Evolutionary conservation across 2,329 filamentous ascomycete genomes (phyloP).

Genomic region (Paradendryphiella salina): DNA sequence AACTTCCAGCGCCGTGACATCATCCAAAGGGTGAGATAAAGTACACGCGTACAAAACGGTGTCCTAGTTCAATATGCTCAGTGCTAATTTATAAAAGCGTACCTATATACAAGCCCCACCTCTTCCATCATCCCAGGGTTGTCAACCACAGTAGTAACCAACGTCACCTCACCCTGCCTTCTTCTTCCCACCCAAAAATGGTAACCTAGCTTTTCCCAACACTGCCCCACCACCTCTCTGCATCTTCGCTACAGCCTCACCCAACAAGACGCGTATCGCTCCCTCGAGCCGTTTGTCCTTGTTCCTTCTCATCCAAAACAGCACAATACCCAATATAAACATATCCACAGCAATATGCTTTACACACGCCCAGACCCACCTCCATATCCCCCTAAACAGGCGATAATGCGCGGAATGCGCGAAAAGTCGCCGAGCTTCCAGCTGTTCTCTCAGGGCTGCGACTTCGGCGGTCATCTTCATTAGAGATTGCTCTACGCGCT

Average conservation of each 20-base stretch:
- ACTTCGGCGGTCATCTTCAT: conserved; percentile 91
- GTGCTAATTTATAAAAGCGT: too few relatives aligned
- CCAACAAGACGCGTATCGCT: conserved; percentile 67
- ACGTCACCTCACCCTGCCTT: not conserved
- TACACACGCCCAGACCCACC: conserved; percentile 67
- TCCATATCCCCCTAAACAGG: conserved; percentile 59
- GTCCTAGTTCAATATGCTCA: too few relatives aligned
- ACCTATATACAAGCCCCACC: too few relatives aligned
- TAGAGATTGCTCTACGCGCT: conserved; percentile 79
- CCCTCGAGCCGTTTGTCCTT: conserved; percentile 74
- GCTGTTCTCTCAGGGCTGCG: conserved; percentile 87
- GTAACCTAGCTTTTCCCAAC: conserved; percentile 21
- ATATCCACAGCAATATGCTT: conserved; percentile 77
- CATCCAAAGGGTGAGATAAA: too few relatives aligned
- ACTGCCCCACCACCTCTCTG: conserved; percentile 32
- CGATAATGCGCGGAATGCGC: conserved; percentile 64
- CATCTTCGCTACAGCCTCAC: conserved; percentile 49
- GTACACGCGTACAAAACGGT: too few relatives aligned
- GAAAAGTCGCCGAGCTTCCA: conserved; percentile 75
- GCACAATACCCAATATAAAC: conserved; percentile 64
- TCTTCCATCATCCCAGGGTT: too few relatives aligned
- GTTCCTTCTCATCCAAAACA: conserved; percentile 72
- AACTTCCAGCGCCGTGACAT: too few relatives aligned
- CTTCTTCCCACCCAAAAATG: conserved; percentile 26
- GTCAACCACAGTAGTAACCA: too few relatives aligned